phyloP scores from a whole-genome alignment of 345 rosid species.

The Nephelium lappaceum region DNA sequence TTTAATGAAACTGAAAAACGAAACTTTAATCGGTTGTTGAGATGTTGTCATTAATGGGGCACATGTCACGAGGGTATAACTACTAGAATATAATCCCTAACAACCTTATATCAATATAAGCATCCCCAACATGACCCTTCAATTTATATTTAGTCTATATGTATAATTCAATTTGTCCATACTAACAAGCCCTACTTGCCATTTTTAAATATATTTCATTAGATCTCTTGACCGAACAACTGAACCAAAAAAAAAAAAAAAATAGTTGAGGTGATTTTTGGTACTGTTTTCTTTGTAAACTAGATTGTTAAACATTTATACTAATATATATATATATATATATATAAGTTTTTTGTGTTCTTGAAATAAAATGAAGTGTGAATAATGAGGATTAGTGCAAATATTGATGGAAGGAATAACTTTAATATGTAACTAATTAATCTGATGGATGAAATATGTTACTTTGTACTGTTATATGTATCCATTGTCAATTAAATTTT shows the following conservation, averaged over 20 bases:
- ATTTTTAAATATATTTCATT: neutral
- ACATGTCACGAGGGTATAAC: constrained; percentile 23
- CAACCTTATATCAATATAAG: constrained; percentile 1
- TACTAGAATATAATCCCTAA: constrained; percentile 20
- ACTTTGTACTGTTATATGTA: too few species aligned
- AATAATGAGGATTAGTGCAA: too few species aligned
- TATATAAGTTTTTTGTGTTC: too few species aligned
- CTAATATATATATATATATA: too few species aligned
- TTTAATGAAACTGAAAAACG: constrained; percentile 23
- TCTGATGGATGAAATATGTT: too few species aligned
- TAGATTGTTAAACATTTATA: too few species aligned
- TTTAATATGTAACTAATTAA: too few species aligned
- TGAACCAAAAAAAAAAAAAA: neutral
- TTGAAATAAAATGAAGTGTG: too few species aligned
- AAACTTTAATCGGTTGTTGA: constrained; percentile 29
- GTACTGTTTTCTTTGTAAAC: neutral
- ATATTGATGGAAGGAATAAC: too few species aligned
- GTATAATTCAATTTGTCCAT: neutral
- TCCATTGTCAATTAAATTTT: too few species aligned
- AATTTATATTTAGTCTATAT: neutral
- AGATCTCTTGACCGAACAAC: neutral
- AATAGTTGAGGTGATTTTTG: neutral
- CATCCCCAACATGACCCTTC: constrained; percentile 14
- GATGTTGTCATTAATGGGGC: constrained; percentile 28
- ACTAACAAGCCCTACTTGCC: neutral